A percentile compares a stretch with the other conserved stretches of the same genome.
Conservation (phyloP, 768 basidiomycete genomes). For the Cytidiella melzeri region DNA sequence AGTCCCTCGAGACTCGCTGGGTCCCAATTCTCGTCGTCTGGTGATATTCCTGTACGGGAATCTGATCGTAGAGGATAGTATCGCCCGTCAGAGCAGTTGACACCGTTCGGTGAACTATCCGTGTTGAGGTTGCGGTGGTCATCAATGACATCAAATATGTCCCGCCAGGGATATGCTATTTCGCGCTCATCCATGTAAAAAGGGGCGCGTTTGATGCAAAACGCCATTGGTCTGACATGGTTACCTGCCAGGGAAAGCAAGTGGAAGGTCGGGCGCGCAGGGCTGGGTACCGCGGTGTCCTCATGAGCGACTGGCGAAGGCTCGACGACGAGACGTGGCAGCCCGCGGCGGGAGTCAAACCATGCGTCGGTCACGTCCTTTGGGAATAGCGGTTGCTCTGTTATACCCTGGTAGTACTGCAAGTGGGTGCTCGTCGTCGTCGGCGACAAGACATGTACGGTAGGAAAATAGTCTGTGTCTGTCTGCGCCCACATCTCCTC, state of each 20-base stretch:
- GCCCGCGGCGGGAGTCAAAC: constrained; percentile 12
- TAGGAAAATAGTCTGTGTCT: background rate
- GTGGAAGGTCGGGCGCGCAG: no score
- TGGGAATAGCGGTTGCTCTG: constrained; percentile 10
- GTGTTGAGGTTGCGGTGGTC: constrained; percentile 10
- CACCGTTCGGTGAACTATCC: constrained; percentile 1
- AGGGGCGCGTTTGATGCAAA: no score
- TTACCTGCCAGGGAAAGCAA: no score
- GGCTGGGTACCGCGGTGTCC: no score
- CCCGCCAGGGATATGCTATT: no score
- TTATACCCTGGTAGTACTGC: background rate
- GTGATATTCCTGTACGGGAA: constrained; percentile 5
- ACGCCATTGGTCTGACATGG: no score
- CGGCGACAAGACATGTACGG: constrained; percentile 15
- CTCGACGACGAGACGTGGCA: constrained; percentile 9
- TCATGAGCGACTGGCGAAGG: background rate
- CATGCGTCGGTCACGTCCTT: constrained; percentile 3
- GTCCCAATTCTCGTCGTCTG: constrained; percentile 8
- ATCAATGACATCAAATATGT: no score
- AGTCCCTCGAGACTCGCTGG: constrained; percentile 14
- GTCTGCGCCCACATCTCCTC: no score
- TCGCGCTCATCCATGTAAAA: no score
- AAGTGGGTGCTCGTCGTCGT: background rate
- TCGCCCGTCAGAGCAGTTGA: constrained; percentile 6
- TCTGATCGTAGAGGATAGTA: constrained; percentile 14